Evolutionary conservation across 345 rosid genomes (phyloP), one percentile per base, ranked within the genome.

Genomic region (Rhizophora mangle): DNA sequence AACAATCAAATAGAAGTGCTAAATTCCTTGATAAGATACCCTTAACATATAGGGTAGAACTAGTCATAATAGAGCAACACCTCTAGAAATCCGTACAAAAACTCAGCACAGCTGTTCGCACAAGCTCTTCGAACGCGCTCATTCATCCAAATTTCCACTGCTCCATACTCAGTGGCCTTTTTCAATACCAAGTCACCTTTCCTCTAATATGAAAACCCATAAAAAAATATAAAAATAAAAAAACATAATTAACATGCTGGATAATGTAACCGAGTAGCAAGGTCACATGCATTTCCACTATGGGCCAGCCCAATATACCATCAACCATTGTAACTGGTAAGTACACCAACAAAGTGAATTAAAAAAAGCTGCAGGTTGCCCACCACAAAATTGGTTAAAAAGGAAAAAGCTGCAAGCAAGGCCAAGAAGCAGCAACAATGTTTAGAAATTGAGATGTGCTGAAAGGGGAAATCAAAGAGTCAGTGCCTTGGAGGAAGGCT

Each of bases 91-190:
- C 97, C 97, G 20, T 89, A 86, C 26, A 92, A 46, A 76, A 91
- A 95, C 78, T 85, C 91, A 74, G 99, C 99, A 84, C 97, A 95
- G 77, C 97, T 87, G 76, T 74, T 89, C 29, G 91, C 92, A 82
- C 97, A 89, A 74, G 99, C 99, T 83, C 99, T 86, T 52, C 99
- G 87, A 61, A 87, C 96, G 0, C 96, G 96, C 71, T 94, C 99
- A 34, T 94, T 94, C 96, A 94, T 94, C 98, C 98, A 94, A 74
- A 94, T 94, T 67, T 94, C 97, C 39, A 91, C 98, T 0, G 96
- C 98, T 30, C 98, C 99, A 60, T 86, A 92, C 73, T 92, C 96
- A 65, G 95, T 88, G 21, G 99, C 99, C 89, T 88, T 95, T 85
- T 95, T 95, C 87, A 95, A 66, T 43, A 95, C 96, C 71, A 89